These are phyloP conservation scores for Pseudomassariella vexata DNA, from an alignment of 2,329 filamentous ascomycete species.

Conservation along the genomic window DNA sequence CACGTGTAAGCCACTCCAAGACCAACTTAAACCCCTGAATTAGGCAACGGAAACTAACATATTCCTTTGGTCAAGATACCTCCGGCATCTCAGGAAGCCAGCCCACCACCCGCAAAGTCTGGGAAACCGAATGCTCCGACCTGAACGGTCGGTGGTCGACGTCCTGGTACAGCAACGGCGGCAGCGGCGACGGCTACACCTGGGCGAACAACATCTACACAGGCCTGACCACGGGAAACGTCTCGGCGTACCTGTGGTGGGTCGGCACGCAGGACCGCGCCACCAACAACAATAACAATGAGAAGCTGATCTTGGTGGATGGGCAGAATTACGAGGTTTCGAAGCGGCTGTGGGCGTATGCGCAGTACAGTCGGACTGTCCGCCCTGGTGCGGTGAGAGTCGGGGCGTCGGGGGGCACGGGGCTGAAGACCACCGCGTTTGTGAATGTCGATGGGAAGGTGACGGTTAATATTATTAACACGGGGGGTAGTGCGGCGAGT, in stretches of 20 bases:
- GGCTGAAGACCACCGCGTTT: slow-evolving; percentile 15
- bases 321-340: slow-evolving; percentile 11
- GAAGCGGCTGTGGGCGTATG: slow-evolving; percentile 21
- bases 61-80: too few relatives aligned
- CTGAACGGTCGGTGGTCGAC: slow-evolving; percentile 31
- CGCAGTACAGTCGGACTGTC: slow-evolving; percentile 23
- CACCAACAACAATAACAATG: slow-evolving; percentile 17
- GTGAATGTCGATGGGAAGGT: slow-evolving; percentile 26
- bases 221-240: slow-evolving; percentile 34
- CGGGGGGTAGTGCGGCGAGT: slow-evolving; percentile 17
- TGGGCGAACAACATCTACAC: slow-evolving; percentile 41
- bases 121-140: slow-evolving; percentile 43
- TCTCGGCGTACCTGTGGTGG: slow-evolving; percentile 38
- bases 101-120: slow-evolving; percentile 29
- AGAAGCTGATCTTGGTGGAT: slow-evolving; percentile 18
- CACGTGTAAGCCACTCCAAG: too few relatives aligned
- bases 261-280: slow-evolving; percentile 19
- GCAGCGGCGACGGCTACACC: slow-evolving; percentile 36
- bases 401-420: slow-evolving; percentile 13
- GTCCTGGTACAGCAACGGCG: slow-evolving; percentile 35
- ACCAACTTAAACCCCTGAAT: too few relatives aligned
- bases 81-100: slow-evolving; percentile 21
- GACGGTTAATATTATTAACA: slow-evolving; percentile 8
- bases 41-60: too few relatives aligned
- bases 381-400: slow-evolving; percentile 22